phyloP scores from a whole-genome alignment of 23 red algal genomes.

The Porphyridium purpureum region DNA sequence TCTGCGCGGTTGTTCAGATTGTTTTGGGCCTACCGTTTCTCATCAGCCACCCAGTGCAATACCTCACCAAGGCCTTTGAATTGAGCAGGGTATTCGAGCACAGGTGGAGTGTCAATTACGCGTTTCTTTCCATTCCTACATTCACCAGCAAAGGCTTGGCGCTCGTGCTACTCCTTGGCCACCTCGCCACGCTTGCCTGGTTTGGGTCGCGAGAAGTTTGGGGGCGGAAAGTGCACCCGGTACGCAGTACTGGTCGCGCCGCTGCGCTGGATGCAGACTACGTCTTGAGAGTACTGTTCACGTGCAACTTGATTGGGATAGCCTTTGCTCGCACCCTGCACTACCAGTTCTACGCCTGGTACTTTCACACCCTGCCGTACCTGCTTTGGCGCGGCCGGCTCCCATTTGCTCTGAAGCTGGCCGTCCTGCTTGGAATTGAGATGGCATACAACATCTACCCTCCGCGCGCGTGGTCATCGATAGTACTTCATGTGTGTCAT shows the following conservation, averaged over 20 bases:
- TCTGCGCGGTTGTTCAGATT: slow-evolving; percentile 37
- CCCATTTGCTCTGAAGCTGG: background rate
- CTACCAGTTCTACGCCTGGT: slow-evolving; percentile 94
- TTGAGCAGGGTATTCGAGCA: slow-evolving; percentile 53
- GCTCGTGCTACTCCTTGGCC: slow-evolving; percentile 18
- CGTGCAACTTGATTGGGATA: slow-evolving; percentile 61
- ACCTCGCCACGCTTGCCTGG: slow-evolving; percentile 23
- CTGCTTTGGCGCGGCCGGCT: slow-evolving; percentile 14
- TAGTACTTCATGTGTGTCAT: slow-evolving; percentile 22
- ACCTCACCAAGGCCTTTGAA: slow-evolving; percentile 79
- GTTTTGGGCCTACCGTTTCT: slow-evolving; percentile 44
- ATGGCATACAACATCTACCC: slow-evolving; percentile 78
- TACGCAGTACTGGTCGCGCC: no score
- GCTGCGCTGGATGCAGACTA: no score
- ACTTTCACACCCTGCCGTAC: slow-evolving; percentile 51
- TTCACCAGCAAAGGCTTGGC: slow-evolving; percentile 38
- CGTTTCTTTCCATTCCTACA: slow-evolving; percentile 20
- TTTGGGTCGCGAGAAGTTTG: no score
- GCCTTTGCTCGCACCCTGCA: slow-evolving; percentile 66
- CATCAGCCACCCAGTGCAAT: slow-evolving; percentile 13
- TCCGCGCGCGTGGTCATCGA: slow-evolving; percentile 18
- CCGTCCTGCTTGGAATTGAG: slow-evolving; percentile 29
- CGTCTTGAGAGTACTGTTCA: no score
- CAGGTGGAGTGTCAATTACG: slow-evolving; percentile 84
- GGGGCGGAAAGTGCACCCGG: no score